Base-by-base conservation (phyloP, 176 grass and related monocot genomes). In the Triticum turgidum region DNA sequence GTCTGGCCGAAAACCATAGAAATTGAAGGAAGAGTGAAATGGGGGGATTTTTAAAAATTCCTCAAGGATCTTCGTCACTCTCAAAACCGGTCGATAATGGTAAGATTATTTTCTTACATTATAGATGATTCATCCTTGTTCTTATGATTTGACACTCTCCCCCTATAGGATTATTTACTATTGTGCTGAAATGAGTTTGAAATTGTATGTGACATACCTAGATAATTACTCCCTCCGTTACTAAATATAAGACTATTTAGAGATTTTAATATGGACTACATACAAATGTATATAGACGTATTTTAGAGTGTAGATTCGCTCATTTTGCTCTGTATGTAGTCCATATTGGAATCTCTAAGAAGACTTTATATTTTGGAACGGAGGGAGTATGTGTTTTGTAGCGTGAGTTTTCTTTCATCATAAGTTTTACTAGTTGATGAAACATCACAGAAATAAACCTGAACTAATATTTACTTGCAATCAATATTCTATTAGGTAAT, bases 401-500 rank as follows among this genome's bases (percentile, higher is more conserved):
- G 54, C 54, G 2, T 58, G 6, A 58, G 2, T 58, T 58, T 58
- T 17, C 54, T 58, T 58, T 0, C 18, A 58, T 21, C 54, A 58
- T 18, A 54, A 18, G 54, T 21, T 20, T 58, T 21, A 8, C 6
- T 58, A 58, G 6, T 58, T 58, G 18, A 58, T 58, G 54, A 58
- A 20, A 58, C 54, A 21, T 58, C 18, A 58, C 1, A 71, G 9
- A 18, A 69, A 73, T 59, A 37, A 83, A 61, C 42, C 41, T 83
- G 41, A 61, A 30, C 54, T 62, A 11, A 18, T 61, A 63, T 39
- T 83, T 61, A 61, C 67, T 73, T 73, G 67, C 3, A 51, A 67
- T 6, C 47, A 67, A 65, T 68, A 77, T 77, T 13, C 8, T 13
- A 78, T 67, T 59, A 90, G 84, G 89, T 90, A 32, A 90, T 73